phyloP scores from a whole-genome alignment of 2,329 filamentous ascomycete species.

The Penicillium fuscoglaucum region DNA sequence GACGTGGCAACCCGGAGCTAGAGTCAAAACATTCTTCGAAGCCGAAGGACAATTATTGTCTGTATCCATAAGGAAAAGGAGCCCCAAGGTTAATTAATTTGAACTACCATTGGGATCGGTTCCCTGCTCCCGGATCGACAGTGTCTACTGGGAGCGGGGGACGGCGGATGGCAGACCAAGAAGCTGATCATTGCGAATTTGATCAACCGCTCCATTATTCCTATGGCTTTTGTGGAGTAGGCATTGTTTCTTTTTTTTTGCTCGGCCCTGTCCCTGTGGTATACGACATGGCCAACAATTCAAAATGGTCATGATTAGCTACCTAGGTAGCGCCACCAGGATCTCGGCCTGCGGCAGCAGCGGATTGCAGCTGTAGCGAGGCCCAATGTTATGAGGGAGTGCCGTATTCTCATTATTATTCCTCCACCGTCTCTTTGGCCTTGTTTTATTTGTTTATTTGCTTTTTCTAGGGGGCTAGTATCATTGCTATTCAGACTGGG shows the following conservation, averaged over 20 bases:
- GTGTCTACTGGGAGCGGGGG: conserved; percentile 4
- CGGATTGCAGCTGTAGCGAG: conserved; percentile 5
- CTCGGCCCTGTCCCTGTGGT: background rate
- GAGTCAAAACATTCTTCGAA: background rate
- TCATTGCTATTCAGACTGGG: background rate
- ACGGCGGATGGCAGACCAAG: conserved; percentile 2
- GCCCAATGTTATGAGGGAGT: conserved; percentile 1
- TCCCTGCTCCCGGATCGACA: conserved; percentile 24
- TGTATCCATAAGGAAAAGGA: background rate
- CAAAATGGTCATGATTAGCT: background rate
- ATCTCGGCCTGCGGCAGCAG: background rate
- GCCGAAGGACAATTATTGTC: background rate
- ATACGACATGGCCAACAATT: background rate
- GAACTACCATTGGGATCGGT: conserved; percentile 21
- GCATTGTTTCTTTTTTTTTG: background rate
- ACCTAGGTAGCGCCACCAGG: background rate
- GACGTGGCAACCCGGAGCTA: conserved; percentile 9
- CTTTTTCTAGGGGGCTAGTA: background rate
- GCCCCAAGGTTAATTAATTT: background rate
- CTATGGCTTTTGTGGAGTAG: background rate
- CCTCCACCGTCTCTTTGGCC: conserved; percentile 1
- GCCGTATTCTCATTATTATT: background rate
- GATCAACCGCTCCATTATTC: background rate
- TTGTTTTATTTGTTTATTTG: background rate
- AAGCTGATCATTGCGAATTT: conserved; percentile 1